Conservation (phyloP, 352 stramenopile species). For the Phytophthora cryptogea region DNA sequence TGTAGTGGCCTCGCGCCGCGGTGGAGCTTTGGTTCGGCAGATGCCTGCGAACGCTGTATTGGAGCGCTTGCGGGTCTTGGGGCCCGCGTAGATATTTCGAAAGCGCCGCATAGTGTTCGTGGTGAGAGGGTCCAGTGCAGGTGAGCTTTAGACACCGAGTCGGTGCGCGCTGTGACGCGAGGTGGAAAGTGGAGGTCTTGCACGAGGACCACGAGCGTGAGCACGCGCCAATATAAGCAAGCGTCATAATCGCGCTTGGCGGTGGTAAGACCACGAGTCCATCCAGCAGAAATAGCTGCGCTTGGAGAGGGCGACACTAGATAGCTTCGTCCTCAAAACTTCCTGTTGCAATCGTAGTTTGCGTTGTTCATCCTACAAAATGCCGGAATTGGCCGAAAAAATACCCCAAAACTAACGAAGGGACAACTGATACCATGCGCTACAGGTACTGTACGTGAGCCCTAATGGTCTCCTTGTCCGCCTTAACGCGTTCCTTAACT, state of each 20-base stretch:
- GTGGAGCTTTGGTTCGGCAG: conserved; percentile 19
- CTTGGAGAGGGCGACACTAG: no score
- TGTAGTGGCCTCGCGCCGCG: conserved; percentile 23
- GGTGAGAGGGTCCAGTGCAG: conserved; percentile 1
- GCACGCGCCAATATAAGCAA: conserved; percentile 11
- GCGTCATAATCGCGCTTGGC: conserved; percentile 1
- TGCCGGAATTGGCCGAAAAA: no score
- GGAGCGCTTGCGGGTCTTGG: conserved; percentile 32
- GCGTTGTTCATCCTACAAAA: no score
- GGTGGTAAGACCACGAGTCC: conserved; percentile 20
- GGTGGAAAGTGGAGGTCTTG: conserved; percentile 9
- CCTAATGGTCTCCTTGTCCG: neutral
- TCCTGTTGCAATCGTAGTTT: no score
- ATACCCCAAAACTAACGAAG: no score
- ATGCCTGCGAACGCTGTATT: conserved; percentile 25
- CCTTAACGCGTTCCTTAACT: neutral
- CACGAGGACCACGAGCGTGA: neutral
- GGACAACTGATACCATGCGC: conserved; percentile 4
- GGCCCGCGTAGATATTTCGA: conserved; percentile 25
- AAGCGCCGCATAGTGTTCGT: conserved; percentile 27
- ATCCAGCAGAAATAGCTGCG: conserved; percentile 20
- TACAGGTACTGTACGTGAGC: conserved; percentile 12
- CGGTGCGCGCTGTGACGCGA: conserved; percentile 1
- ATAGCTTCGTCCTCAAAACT: neutral
- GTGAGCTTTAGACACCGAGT: neutral